A percentile compares a stretch with the other conserved stretches of the same genome.
Conservation (phyloP, 176 grass and related monocot species). For the Dactylis glomerata region DNA sequence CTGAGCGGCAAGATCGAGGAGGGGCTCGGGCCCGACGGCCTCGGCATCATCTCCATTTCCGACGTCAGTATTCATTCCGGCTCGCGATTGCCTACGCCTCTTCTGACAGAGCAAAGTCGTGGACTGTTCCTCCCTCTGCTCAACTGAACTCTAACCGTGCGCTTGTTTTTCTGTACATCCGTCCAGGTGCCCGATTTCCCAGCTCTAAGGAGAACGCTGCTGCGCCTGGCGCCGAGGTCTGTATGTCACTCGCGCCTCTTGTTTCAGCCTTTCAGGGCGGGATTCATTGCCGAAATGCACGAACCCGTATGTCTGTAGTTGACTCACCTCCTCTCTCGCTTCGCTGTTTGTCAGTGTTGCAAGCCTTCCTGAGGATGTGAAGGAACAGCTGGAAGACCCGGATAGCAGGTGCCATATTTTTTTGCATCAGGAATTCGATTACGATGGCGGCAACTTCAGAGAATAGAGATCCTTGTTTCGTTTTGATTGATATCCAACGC, state of each 20-base stretch:
- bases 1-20: constrained; percentile 73
- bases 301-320: neutral
- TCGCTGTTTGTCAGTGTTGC: constrained; percentile 44
- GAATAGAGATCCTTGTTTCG: neutral
- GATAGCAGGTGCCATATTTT: constrained; percentile 66
- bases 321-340: neutral
- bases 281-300: neutral
- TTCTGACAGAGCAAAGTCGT: neutral
- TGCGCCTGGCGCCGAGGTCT: constrained; percentile 69
- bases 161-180: neutral
- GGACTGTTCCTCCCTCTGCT: neutral
- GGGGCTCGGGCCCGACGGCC: constrained; percentile 74
- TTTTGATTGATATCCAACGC: neutral
- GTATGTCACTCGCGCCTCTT: neutral
- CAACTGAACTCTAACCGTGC: neutral
- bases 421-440: neutral
- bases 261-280: neutral
- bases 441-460: neutral
- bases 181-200: constrained; percentile 68
- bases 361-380: constrained; percentile 65
- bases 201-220: constrained; percentile 57
- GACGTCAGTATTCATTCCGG: constrained; percentile 40
- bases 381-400: constrained; percentile 62
- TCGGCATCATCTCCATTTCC: constrained; percentile 86
- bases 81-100: neutral